Evolutionary conservation across 345 rosid genomes (phyloP).

Genomic region (Sonneratia alba): DNA sequence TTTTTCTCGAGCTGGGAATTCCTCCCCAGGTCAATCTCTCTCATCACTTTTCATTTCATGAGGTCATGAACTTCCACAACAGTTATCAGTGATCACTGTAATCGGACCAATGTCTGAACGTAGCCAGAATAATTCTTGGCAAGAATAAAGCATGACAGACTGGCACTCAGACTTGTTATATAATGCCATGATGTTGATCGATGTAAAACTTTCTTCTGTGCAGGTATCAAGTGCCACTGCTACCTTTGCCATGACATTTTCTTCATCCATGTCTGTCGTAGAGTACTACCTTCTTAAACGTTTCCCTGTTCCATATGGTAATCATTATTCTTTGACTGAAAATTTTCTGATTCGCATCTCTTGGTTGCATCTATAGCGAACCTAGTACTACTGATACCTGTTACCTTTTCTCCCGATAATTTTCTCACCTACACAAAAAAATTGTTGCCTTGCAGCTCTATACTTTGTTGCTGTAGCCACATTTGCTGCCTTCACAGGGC

Average conservation of each 20-base stretch:
- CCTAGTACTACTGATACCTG: no score
- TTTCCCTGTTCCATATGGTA: slow-evolving; percentile 39
- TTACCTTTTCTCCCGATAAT: no score
- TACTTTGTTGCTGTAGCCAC: slow-evolving; percentile 23
- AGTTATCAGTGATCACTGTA: not conserved
- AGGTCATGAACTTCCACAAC: no score
- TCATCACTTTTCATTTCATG: not conserved
- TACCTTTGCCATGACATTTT: slow-evolving; percentile 37
- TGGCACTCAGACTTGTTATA: not conserved
- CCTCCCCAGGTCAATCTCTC: slow-evolving; percentile 29
- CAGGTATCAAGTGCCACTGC: slow-evolving; percentile 38
- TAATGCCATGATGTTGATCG: not conserved
- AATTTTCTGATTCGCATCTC: no score
- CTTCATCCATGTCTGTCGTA: slow-evolving; percentile 36
- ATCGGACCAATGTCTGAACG: not conserved
- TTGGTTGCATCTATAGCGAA: not conserved
- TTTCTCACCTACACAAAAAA: not conserved
- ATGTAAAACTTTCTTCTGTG: not conserved
- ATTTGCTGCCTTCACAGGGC: slow-evolving; percentile 23
- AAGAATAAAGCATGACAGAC: not conserved
- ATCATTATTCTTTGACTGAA: not conserved
- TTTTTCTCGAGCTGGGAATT: slow-evolving; percentile 35
- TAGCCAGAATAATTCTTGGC: no score
- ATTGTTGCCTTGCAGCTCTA: slow-evolving; percentile 18
- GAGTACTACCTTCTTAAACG: slow-evolving; percentile 36